Conservation (phyloP, 2,329 filamentous ascomycete species). For the Cytospora schulzeri region DNA sequence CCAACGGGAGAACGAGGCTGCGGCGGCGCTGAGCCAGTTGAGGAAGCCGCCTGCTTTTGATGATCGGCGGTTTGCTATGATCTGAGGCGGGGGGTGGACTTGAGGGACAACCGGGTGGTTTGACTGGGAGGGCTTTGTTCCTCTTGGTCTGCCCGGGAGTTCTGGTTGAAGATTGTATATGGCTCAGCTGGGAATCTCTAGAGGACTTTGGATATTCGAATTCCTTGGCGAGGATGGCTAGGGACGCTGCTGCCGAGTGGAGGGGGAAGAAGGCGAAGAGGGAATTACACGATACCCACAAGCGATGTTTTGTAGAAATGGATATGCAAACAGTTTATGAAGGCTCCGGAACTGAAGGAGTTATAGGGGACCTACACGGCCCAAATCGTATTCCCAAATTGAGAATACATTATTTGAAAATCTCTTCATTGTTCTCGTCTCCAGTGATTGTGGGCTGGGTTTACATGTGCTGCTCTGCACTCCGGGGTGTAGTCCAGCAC, state of each 20-base stretch:
- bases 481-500: no score
- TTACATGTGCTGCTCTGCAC: no score
- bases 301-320: background rate
- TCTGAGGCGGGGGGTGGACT: no score
- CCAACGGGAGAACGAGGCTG: slow-evolving; percentile 24
- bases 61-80: slow-evolving; percentile 9
- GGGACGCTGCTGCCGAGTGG: background rate
- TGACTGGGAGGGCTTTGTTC: background rate
- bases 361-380: background rate
- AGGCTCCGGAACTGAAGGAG: background rate
- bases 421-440: no score
- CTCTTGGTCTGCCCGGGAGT: background rate
- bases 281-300: background rate
- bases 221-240: background rate
- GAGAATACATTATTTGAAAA: no score
- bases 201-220: background rate
- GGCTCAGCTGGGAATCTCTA: background rate
- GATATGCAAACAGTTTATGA: background rate
- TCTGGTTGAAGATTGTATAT: background rate
- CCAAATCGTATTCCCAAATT: background rate
- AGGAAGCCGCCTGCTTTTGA: slow-evolving; percentile 19
- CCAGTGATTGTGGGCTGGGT: no score
- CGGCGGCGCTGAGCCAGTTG: slow-evolving; percentile 22
- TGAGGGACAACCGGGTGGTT: no score
- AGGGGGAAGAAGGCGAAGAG: background rate